These are phyloP conservation scores for Heterobasidion irregulare DNA, from an alignment of 1,284 basidiomycete genomes.

Conservation along the genomic window DNA sequence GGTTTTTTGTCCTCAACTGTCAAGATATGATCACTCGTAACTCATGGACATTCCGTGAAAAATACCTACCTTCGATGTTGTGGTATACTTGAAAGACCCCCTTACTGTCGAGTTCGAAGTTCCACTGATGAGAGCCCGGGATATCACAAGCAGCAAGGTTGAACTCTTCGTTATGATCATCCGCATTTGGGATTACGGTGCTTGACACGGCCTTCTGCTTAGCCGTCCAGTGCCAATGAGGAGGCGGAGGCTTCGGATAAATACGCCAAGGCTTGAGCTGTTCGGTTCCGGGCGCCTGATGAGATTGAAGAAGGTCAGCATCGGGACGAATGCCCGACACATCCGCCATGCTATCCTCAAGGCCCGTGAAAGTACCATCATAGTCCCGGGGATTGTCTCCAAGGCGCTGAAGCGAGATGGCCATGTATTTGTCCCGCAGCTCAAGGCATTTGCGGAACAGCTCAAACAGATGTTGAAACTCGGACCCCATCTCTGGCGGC, in stretches of 20 bases:
- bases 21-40: conserved; percentile 1
- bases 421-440: conserved; percentile 89
- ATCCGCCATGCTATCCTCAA: conserved; percentile 49
- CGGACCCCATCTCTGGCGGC: conserved; percentile 29
- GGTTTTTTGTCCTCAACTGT: conserved; percentile 38
- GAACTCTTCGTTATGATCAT: conserved; percentile 43
- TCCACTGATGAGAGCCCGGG: conserved; percentile 52
- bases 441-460: conserved; percentile 74
- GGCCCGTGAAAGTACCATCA: conserved; percentile 66
- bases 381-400: conserved; percentile 90
- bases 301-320: conserved; percentile 24
- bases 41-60: neutral
- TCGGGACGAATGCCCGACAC: conserved; percentile 64
- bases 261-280: conserved; percentile 68
- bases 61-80: conserved; percentile 26
- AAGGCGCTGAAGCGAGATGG: conserved; percentile 74
- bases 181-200: conserved; percentile 26
- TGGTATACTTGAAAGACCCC: conserved; percentile 85
- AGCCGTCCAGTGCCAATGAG: conserved; percentile 85
- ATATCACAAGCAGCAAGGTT: conserved; percentile 62
- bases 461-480: conserved; percentile 48
- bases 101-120: conserved; percentile 73
- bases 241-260: conserved; percentile 85
- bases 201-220: conserved; percentile 40
- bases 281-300: conserved; percentile 16